Base-by-base conservation (phyloP, 192 early-diverging fungal genomes). In the Rhizophagus sp. region DNA sequence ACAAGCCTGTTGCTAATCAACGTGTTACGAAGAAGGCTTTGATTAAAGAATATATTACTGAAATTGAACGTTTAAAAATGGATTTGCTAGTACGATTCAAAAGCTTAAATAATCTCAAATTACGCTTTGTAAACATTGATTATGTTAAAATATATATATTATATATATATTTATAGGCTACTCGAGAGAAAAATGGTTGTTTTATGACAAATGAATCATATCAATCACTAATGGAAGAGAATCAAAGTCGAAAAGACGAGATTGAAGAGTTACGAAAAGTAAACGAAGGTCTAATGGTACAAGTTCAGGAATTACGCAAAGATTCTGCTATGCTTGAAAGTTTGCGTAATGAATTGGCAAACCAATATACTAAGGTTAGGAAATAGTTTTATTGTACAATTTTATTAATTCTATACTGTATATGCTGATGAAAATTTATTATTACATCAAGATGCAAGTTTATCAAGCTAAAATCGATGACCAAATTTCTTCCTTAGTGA, bases 141-240 rank as follows among this genome's bases (percentile, higher is more conserved):
- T 82, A 76, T 8, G 72, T 34, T 4, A 12, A 61, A 24, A 10
- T 27, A 69, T 52, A 41, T 41, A 41, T 67, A 30, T 70, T 39
- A 76, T 36, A 33, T 17, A 8, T 41, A 8, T 41, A 36, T 36
- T 3, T 36, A 6, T 65, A 82, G 87, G 95, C 94, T 0, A 87
- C 95, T 0, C 90, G 96, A 17, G 94, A 96, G 8, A 94, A 93
- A 73, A 92, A 92, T 63, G 97, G 97, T 0, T 90, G 97, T 65
- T 97, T 88, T 73, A 81, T 97, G 68, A 85, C 93, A 0, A 82
- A 81, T 13, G 89, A 97, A 76, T 89, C 88, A 22, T 94, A 91
- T 79, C 83, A 90, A 15, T 65, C 75, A 0, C 66, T 93, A n/a
- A 57, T 88, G 5, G 83, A 87, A 61, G 70, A 83, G 8, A n/a